Base-by-base conservation (phyloP, 2,329 filamentous ascomycete species). In the Talaromyces pinophilus region DNA sequence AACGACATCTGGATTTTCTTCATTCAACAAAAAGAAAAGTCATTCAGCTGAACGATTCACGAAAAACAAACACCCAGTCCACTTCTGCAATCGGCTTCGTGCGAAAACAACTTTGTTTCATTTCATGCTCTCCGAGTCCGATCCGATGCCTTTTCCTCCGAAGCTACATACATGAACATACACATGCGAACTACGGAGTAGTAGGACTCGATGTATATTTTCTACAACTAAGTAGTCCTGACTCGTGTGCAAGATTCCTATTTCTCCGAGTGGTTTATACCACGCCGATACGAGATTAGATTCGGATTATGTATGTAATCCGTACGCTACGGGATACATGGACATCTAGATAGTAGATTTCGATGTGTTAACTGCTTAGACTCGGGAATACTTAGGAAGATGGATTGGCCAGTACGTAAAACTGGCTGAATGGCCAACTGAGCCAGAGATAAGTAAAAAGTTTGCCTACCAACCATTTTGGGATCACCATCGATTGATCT, bases 91-190 rank as follows among this genome's bases (percentile, higher is more conserved):
- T 57, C 6, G 11, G 11, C 54, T 22, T 57, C 54, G 54, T 57
- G 54, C 54, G 2, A 35, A 57, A 40, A 25, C 30, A 40, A 22
- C 33, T 15, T 57, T 38, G 54, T 57, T 57, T 57, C 30, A 22
- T 57, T 38, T 57, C 33, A 57, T 57, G 54, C 54, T 57, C 54
- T 57, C 54, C 54, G 54, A 57, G 33, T 40, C 54, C 54, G 54
- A 57, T 40, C 54, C 54, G 59, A 61, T 61, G 40, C 22, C 28
- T 61, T 46, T 46, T 25, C 5, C 40, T 48, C 59, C 42, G 42
- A 61, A 10, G 17, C 22, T 33, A 46, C 59, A 33, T 22, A 50
- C 33, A 52, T 25, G 28, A 28, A 60, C 19, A 52, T 22, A 50
- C 33, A 62, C 35, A 40, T 28, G 60, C 25, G 40, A 30, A 40